Conservation (phyloP, 1,284 basidiomycete species). For the Trichosporon coremiiforme region DNA sequence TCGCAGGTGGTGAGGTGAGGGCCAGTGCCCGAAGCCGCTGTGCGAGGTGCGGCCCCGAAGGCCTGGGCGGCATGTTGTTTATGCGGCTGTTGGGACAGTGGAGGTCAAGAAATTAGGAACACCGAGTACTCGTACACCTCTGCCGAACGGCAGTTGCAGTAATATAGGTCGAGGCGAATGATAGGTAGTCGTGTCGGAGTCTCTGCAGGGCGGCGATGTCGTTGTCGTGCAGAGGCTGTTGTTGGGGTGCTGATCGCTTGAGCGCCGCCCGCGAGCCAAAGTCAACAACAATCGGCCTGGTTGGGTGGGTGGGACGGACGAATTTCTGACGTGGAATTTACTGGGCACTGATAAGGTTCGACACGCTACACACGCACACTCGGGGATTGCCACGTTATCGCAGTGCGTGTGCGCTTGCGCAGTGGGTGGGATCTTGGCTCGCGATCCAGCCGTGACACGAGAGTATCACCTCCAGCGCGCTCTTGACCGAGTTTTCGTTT, state of each 20-base stretch:
- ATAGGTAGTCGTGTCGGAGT: neutral
- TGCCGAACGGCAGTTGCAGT: neutral
- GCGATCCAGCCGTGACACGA: slow-evolving; percentile 1
- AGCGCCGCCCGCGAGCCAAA: neutral
- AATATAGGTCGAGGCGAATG: neutral
- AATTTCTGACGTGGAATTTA: neutral
- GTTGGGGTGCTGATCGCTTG: slow-evolving; percentile 7
- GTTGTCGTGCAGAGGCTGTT: slow-evolving; percentile 7
- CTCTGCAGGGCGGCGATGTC: neutral
- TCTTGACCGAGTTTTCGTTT: slow-evolving; percentile 15
- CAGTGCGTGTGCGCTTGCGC: slow-evolving; percentile 7
- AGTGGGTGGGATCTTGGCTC: neutral
- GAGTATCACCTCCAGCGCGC: slow-evolving; percentile 14
- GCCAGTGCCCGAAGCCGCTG: slow-evolving; percentile 45
- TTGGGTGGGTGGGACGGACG: neutral
- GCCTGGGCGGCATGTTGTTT: slow-evolving; percentile 34
- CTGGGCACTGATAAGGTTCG: neutral
- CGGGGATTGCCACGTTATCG: slow-evolving; percentile 10
- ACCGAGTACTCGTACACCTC: neutral
- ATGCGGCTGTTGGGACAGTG: neutral
- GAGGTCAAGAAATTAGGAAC: neutral
- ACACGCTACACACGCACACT: neutral
- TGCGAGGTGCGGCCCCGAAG: slow-evolving; percentile 40
- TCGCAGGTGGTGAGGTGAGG: slow-evolving; percentile 38
- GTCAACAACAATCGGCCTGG: slow-evolving; percentile 16